phyloP scores from a whole-genome alignment of 2,329 filamentous ascomycete species.

The Diaporthe sp. region DNA sequence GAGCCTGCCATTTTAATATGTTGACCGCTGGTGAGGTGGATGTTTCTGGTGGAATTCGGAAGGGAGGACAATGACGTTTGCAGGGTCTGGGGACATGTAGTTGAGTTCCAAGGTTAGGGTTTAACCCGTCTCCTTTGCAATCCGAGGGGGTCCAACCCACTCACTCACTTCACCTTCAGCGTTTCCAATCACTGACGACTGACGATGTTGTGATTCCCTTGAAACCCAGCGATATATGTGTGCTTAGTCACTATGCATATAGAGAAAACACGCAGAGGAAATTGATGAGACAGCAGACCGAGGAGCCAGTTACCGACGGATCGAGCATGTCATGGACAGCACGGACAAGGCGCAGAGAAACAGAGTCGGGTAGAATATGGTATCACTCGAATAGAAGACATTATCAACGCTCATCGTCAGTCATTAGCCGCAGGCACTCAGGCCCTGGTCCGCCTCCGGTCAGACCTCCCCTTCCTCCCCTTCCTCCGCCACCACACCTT shows the following conservation, averaged over 20 bases:
- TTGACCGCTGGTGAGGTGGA: neutral
- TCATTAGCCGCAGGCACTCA: constrained; percentile 18
- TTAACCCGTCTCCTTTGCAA: neutral
- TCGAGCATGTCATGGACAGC: neutral
- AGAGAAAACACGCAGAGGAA: neutral
- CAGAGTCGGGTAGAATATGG: neutral
- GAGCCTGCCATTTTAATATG: constrained; percentile 49
- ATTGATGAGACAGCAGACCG: neutral
- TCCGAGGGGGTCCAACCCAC: neutral
- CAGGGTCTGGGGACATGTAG: neutral
- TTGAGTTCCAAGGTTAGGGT: neutral
- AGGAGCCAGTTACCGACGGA: neutral
- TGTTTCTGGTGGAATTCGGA: neutral
- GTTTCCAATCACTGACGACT: neutral
- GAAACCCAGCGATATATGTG: neutral
- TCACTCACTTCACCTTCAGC: neutral
- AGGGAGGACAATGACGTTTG: neutral
- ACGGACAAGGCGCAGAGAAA: too few species aligned
- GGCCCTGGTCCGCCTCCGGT: neutral
- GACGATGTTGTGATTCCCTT: neutral
- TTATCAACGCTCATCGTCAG: constrained; percentile 30
- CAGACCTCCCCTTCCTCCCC: neutral
- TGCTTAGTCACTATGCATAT: fast-evolving
- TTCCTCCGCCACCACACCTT: constrained; percentile 31
- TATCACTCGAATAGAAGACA: constrained; percentile 30